A percentile compares a stretch with the other conserved stretches of the same genome.
phyloP scores from a whole-genome alignment of 1,284 basidiomycete genomes.

The Sporisorium sorghi region DNA sequence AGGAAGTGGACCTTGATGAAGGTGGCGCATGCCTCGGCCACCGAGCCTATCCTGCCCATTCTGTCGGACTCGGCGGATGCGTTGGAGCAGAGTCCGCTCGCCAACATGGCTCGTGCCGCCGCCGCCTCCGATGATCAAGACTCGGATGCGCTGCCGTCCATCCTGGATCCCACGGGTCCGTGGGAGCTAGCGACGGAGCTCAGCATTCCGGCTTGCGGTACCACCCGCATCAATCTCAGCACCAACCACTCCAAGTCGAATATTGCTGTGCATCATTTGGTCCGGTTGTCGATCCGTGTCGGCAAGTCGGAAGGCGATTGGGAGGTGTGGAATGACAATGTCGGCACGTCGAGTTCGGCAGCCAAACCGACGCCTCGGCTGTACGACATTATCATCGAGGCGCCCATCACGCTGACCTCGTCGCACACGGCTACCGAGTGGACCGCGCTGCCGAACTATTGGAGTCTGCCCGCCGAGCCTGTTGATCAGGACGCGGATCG shows the following conservation, averaged over 20 bases:
- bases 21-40: constrained; percentile 73
- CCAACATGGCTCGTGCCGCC: constrained; percentile 60
- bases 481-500: constrained; percentile 7
- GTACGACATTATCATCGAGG: constrained; percentile 90
- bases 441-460: constrained; percentile 65
- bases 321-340: constrained; percentile 13
- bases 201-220: constrained; percentile 62
- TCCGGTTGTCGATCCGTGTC: constrained; percentile 87
- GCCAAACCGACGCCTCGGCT: constrained; percentile 35
- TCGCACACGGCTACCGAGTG: constrained; percentile 64
- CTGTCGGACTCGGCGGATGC: constrained; percentile 72
- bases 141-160: constrained; percentile 59
- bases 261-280: constrained; percentile 80
- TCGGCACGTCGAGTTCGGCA: constrained; percentile 8
- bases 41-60: constrained; percentile 77
- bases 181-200: constrained; percentile 73
- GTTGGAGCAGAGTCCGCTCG: constrained; percentile 71
- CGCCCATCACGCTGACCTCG: constrained; percentile 75
- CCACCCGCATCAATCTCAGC: constrained; percentile 77
- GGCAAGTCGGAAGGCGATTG: constrained; percentile 72
- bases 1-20: constrained; percentile 78
- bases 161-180: constrained; percentile 73
- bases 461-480: constrained; percentile 43
- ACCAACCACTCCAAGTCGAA: constrained; percentile 85
- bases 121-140: constrained; percentile 50